A percentile compares a stretch with the other conserved stretches of the same genome.
Evolutionary conservation across 495 filamentous ascomycete species (phyloP).

Genomic region (Talaromyces nanjingensis): DNA sequence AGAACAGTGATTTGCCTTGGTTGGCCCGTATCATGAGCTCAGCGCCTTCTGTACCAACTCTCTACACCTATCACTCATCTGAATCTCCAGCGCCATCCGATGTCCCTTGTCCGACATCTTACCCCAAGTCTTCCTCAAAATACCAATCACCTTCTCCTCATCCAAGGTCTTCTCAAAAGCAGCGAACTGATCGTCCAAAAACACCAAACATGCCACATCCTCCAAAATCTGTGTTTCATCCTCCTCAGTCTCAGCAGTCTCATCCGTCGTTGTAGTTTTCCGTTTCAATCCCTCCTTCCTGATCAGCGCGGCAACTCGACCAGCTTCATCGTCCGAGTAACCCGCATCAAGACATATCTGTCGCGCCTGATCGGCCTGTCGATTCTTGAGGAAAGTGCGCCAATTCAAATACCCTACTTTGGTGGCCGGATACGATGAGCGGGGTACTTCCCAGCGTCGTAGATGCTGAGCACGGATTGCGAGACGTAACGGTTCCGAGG

Average conservation of each 20-base stretch:
- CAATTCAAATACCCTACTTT: slow-evolving; percentile 68
- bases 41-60: slow-evolving; percentile 60
- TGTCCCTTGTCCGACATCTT: slow-evolving; percentile 69
- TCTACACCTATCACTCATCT: slow-evolving; percentile 51
- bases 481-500: slow-evolving; percentile 57
- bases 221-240: slow-evolving; percentile 66
- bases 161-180: slow-evolving; percentile 58
- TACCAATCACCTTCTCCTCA: slow-evolving; percentile 67
- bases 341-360: slow-evolving; percentile 47
- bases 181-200: slow-evolving; percentile 78
- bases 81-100: slow-evolving; percentile 58
- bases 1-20: background rate
- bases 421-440: slow-evolving; percentile 59
- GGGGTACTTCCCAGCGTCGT: slow-evolving; percentile 71
- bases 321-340: slow-evolving; percentile 38
- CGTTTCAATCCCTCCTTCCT: slow-evolving; percentile 57
- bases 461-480: slow-evolving; percentile 81
- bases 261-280: slow-evolving; percentile 18
- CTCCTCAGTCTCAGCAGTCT: slow-evolving; percentile 44
- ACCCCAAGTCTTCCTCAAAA: slow-evolving; percentile 75
- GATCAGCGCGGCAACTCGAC: slow-evolving; percentile 52
- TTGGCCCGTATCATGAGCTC: slow-evolving; percentile 8
- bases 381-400: slow-evolving; percentile 62
- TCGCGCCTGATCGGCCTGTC: slow-evolving; percentile 56
- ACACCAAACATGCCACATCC: slow-evolving; percentile 81